Evolutionary conservation across 2,329 filamentous ascomycete genomes (phyloP).

Genomic region (Sporothrix variecibatus): DNA sequence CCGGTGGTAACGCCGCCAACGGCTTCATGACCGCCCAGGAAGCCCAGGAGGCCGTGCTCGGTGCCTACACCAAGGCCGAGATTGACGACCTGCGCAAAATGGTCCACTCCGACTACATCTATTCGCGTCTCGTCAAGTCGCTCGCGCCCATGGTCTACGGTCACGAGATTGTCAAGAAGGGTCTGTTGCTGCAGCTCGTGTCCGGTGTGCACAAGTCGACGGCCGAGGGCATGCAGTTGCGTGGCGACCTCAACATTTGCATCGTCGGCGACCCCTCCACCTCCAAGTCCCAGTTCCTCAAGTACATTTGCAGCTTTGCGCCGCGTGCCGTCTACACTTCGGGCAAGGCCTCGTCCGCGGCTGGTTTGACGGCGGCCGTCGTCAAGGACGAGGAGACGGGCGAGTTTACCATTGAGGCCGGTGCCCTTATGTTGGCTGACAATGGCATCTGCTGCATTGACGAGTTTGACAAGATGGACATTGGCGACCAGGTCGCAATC

Average conservation of each 20-base stretch:
- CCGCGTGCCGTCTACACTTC: slow-evolving; percentile 96
- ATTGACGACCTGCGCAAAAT: slow-evolving; percentile 89
- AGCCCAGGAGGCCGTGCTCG: slow-evolving; percentile 82
- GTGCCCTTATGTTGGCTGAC: slow-evolving; percentile 94
- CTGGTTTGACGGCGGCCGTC: slow-evolving; percentile 94
- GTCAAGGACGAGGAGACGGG: slow-evolving; percentile 98
- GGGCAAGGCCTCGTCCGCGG: slow-evolving; percentile 94
- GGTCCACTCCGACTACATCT: slow-evolving; percentile 96
- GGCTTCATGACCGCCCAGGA: slow-evolving; percentile 68
- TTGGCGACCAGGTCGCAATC: slow-evolving; percentile 94
- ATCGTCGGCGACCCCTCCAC: slow-evolving; percentile 97
- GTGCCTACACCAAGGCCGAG: slow-evolving; percentile 81
- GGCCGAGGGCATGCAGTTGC: slow-evolving; percentile 88
- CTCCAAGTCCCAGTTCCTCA: slow-evolving; percentile 96
- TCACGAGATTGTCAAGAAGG: slow-evolving; percentile 97
- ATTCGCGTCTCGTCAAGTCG: slow-evolving; percentile 86
- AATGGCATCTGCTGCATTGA: slow-evolving; percentile 98
- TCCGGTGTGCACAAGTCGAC: slow-evolving; percentile 93
- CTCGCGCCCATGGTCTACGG: slow-evolving; percentile 97
- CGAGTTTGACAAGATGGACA: slow-evolving; percentile 99
- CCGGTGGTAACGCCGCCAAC: slow-evolving; percentile 25
- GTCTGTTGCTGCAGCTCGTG: slow-evolving; percentile 88
- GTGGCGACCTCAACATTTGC: slow-evolving; percentile 98
- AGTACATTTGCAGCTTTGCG: slow-evolving; percentile 97
- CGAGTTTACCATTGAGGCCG: slow-evolving; percentile 97